Conservation (phyloP, 179 eudicot species). For the Sideroxylon spinosum region DNA sequence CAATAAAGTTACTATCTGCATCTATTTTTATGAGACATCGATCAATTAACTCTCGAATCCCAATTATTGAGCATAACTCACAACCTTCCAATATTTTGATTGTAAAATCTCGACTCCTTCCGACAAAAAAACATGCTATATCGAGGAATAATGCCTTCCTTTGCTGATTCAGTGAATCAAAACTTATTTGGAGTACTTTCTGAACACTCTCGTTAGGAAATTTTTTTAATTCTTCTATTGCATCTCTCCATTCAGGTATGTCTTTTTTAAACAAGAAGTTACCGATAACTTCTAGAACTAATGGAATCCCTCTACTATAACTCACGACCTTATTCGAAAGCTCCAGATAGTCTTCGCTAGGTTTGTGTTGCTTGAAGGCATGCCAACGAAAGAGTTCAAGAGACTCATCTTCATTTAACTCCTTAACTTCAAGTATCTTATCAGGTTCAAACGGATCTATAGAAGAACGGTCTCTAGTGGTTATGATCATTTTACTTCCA, state of each 20-base stretch:
- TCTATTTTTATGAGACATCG: no score
- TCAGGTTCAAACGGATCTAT: not conserved
- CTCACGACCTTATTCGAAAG: not conserved
- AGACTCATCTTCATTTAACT: not conserved
- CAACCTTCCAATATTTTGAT: no score
- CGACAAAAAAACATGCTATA: not conserved
- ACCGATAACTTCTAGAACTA: not conserved
- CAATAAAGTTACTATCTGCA: no score
- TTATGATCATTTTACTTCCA: conserved; percentile 12
- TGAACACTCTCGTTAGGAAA: not conserved
- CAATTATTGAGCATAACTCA: no score
- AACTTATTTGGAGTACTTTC: not conserved
- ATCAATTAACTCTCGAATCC: no score
- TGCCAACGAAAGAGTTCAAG: conserved; percentile 15
- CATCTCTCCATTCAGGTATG: not conserved
- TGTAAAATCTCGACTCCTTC: no score
- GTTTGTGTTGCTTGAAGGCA: not conserved
- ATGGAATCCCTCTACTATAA: not conserved
- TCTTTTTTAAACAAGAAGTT: not conserved
- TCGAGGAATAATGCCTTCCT: not conserved
- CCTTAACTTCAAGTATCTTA: not conserved
- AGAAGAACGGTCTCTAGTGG: conserved; percentile 1
- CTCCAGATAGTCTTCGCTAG: not conserved
- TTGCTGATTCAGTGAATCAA: not conserved
- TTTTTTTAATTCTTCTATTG: not conserved